A percentile compares a stretch with the other conserved stretches of the same genome.
These are phyloP conservation scores for Byssoonygena ceratinophila DNA, from an alignment of 2,329 filamentous ascomycete species.

Conservation along the genomic window DNA sequence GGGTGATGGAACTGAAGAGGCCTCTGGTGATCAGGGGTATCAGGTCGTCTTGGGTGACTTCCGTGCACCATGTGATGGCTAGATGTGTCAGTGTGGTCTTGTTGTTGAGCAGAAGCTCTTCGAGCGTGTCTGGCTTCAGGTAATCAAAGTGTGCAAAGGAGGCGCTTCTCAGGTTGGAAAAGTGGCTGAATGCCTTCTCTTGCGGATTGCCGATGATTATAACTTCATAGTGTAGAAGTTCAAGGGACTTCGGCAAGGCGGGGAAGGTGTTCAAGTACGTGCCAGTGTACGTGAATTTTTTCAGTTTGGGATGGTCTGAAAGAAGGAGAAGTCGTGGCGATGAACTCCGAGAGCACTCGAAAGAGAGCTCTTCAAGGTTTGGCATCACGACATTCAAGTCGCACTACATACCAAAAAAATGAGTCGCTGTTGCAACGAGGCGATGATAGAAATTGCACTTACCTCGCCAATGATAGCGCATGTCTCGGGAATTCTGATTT, in stretches of 20 bases:
- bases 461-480: background rate
- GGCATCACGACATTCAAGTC: background rate
- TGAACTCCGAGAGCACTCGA: background rate
- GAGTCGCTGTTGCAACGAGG: background rate
- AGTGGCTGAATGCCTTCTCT: background rate
- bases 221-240: background rate
- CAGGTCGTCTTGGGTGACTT: constrained; percentile 10
- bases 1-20: constrained; percentile 20
- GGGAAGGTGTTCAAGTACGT: background rate
- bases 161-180: background rate
- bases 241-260: background rate
- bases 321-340: too few species aligned
- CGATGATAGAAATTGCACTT: background rate
- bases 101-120: background rate
- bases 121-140: background rate
- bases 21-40: constrained; percentile 15
- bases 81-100: background rate
- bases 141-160: background rate
- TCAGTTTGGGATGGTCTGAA: background rate
- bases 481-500: too few species aligned
- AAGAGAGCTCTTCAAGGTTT: background rate
- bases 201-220: background rate
- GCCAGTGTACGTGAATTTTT: background rate
- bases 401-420: background rate
- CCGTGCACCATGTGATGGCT: background rate